Conservation (phyloP, 768 basidiomycete genomes). For the Phanerochaete sordida region DNA sequence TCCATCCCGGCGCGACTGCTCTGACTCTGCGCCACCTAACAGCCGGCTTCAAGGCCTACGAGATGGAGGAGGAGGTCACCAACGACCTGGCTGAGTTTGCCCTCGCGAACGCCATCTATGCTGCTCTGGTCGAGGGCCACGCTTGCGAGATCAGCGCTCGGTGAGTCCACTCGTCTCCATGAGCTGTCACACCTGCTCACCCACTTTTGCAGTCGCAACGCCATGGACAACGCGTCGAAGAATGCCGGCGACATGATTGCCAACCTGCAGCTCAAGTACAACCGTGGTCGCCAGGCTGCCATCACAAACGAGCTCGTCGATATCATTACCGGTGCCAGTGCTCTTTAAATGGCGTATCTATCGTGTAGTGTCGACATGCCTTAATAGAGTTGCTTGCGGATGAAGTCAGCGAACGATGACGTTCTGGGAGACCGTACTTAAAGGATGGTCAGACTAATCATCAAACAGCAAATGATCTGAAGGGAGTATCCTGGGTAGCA, state of each 20-base stretch:
- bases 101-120: constrained; percentile 93
- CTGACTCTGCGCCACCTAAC: constrained; percentile 25
- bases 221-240: constrained; percentile 99
- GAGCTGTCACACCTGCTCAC: not conserved
- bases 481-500: too few species aligned
- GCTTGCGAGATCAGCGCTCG: constrained; percentile 93
- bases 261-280: constrained; percentile 89
- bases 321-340: constrained; percentile 73
- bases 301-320: constrained; percentile 96
- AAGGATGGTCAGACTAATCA: too few species aligned
- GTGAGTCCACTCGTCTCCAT: constrained; percentile 36
- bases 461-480: too few species aligned
- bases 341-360: constrained; percentile 6
- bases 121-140: constrained; percentile 91
- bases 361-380: not conserved
- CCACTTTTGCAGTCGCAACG: constrained; percentile 68
- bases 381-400: not conserved
- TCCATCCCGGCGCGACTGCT: not conserved
- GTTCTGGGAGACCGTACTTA: too few species aligned
- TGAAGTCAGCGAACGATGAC: too few species aligned
- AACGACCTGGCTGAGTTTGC: constrained; percentile 94
- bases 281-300: constrained; percentile 96
- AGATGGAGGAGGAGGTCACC: constrained; percentile 95
- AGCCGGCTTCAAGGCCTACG: constrained; percentile 93
- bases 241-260: constrained; percentile 95